phyloP scores from a whole-genome alignment of 306 rosid species.

The Cucumis cinereus region DNA sequence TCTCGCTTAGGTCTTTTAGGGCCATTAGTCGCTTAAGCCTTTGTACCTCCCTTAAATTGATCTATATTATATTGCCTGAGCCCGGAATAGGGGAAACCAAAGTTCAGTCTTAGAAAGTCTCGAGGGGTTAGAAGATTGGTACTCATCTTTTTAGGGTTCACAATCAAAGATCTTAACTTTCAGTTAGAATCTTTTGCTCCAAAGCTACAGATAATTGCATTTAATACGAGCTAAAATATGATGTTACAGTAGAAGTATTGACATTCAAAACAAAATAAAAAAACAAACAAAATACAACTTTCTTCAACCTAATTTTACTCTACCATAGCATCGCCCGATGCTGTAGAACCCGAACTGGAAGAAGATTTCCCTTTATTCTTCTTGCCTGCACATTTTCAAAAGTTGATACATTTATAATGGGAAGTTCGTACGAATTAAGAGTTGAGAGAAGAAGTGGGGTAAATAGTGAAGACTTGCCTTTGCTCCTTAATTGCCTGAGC shows the following conservation, averaged over 20 bases:
- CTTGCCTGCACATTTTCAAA: not conserved
- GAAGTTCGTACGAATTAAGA: not conserved
- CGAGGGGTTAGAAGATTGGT: too few species aligned
- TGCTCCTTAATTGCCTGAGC: conserved; percentile 1
- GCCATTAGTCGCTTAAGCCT: too few species aligned
- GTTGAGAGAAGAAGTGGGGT: not conserved
- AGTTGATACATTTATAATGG: not conserved
- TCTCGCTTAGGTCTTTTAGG: too few species aligned
- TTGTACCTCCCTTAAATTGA: too few species aligned
- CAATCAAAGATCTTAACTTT: not conserved
- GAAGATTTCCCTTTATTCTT: conserved; percentile 4
- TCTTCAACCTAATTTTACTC: conserved; percentile 2
- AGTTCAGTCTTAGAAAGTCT: too few species aligned
- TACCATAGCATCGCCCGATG: conserved; percentile 3
- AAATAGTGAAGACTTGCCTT: conserved; percentile 2
- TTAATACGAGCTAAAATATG: not conserved
- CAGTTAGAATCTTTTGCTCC: not conserved
- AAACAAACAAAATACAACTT: not conserved
- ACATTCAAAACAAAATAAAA: not conserved
- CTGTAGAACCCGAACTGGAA: not conserved
- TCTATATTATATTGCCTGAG: too few species aligned
- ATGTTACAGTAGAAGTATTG: not conserved
- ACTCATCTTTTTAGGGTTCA: not conserved
- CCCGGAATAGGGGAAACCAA: too few species aligned
- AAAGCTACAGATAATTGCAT: not conserved